Percentiles rank a stretch among this genome's conserved stretches.
These are phyloP conservation scores for Diplotaxis tenuifolia DNA, from an alignment of 345 rosid species.

Conservation along the genomic window DNA sequence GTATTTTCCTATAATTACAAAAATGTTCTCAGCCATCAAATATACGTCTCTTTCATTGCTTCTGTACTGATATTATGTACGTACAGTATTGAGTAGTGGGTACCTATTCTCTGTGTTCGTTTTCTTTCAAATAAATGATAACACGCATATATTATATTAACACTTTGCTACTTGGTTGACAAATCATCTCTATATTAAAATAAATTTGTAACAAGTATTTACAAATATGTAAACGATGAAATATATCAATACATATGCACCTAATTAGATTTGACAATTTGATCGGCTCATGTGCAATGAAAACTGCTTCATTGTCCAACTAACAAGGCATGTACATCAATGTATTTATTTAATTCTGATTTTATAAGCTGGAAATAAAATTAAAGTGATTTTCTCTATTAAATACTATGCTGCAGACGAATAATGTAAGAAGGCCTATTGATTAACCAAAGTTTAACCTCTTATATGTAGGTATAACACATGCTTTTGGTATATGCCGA, in stretches of 20 bases:
- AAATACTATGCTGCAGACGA: conserved; percentile 19
- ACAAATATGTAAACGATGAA: not conserved
- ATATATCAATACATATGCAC: not conserved
- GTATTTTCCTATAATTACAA: not conserved
- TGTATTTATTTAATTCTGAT: not conserved
- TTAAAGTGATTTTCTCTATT: not conserved
- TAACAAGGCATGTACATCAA: not conserved
- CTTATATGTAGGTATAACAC: conserved; percentile 11
- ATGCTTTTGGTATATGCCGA: conserved; percentile 34
- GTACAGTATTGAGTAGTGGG: conserved; percentile 23
- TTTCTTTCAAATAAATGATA: conserved; percentile 8
- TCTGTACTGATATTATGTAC: not conserved
- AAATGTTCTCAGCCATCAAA: not conserved
- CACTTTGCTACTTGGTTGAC: not conserved
- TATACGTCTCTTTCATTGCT: not conserved
- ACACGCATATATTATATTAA: conserved; percentile 2
- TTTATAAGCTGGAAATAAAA: not conserved
- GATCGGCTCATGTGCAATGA: not conserved
- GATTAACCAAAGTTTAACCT: not conserved
- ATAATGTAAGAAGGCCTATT: conserved; percentile 21
- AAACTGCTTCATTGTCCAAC: not conserved
- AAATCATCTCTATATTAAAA: not conserved
- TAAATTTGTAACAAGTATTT: not conserved
- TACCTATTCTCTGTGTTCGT: not conserved
- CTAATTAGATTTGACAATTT: not conserved